Base-by-base conservation (phyloP, 2,329 filamentous ascomycete genomes). In the Hysterium pulicare region DNA sequence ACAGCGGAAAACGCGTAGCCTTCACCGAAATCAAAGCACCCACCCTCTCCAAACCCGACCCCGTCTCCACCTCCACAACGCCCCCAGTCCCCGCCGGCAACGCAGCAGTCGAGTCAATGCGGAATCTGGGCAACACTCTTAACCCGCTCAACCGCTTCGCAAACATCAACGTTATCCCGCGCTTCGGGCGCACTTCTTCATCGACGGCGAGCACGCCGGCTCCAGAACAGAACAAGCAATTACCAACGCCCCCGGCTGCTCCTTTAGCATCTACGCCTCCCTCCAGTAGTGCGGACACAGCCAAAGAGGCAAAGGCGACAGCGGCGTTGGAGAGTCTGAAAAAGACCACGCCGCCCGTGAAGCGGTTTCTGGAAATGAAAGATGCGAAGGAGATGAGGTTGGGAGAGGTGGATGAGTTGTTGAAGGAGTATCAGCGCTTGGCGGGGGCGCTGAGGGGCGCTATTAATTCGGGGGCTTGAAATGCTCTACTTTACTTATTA, bases 71-170 rank as follows among this genome's bases (percentile, higher is more conserved):
- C 10, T n/a, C n/a, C n/a, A 38, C 40, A 13, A 61, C 60, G 19
- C 45, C 50, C 6, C 45, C 59, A 13, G 47, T 53, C 9, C 43
- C 44, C 11, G 42, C 46, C 38, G 54, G 52, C 42, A 79, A 77
- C 47, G 83, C 84, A 3, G 83, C 86, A 10, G 79, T 94, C 2
- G 88, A 94, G 49, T 88, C 87, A 10, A 84, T 95, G 72, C 82
- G 87, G 41, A 91, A 79, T 61, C 76, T 95, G 46, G 84, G 88
- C 28, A 93, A 79, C 62, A 84, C 84, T 1, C 72, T 95, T 24
- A 95, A 95, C 56, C 89, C 89, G 3, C 83, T 95, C 62, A 87
- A 83, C 33, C 81, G 88, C 39, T 79, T 95, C 39, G 82, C 85
- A 7, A 77, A 82, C 24, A 89, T 93, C 61, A 78, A 79, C 42